Evolutionary conservation across 2,329 filamentous ascomycete genomes (phyloP).

Genomic region (Cryphonectria radicalis): DNA sequence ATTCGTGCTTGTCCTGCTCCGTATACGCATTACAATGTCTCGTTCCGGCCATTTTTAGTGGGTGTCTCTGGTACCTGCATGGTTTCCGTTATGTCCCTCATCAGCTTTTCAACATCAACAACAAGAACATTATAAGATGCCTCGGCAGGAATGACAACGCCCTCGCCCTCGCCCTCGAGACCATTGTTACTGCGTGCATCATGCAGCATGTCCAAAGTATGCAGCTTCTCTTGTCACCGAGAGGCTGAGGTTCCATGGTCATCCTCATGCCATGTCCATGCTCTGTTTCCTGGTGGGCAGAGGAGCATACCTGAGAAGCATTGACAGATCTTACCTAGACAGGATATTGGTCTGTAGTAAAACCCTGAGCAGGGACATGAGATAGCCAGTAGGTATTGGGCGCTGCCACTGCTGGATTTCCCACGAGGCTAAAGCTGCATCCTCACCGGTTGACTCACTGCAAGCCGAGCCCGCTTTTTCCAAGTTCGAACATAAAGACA

Average conservation of each 20-base stretch:
- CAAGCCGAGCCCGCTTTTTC: not conserved
- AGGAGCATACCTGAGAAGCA: not conserved
- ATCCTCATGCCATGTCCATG: not conserved
- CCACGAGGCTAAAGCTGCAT: not conserved
- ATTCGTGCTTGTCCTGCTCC: not conserved
- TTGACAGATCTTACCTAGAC: not conserved
- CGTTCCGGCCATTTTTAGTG: too few relatives aligned
- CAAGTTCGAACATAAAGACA: not conserved
- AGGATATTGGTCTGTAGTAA: not conserved
- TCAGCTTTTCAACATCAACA: too few relatives aligned
- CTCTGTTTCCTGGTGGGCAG: not conserved
- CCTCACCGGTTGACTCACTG: conserved; percentile 21
- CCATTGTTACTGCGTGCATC: too few relatives aligned
- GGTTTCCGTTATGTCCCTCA: not conserved
- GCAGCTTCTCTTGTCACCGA: not conserved
- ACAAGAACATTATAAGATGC: too few relatives aligned
- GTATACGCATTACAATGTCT: not conserved
- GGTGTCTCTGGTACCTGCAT: not conserved
- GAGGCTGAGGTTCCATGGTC: not conserved
- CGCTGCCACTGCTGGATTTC: not conserved
- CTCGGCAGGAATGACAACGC: too few relatives aligned
- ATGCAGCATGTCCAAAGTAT: not conserved
- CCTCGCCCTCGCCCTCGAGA: too few relatives aligned
- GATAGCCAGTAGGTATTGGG: not conserved
- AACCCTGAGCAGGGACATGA: not conserved